phyloP scores from a whole-genome alignment of 202 grass and related monocot species.

The Saccharum hybrid region DNA sequence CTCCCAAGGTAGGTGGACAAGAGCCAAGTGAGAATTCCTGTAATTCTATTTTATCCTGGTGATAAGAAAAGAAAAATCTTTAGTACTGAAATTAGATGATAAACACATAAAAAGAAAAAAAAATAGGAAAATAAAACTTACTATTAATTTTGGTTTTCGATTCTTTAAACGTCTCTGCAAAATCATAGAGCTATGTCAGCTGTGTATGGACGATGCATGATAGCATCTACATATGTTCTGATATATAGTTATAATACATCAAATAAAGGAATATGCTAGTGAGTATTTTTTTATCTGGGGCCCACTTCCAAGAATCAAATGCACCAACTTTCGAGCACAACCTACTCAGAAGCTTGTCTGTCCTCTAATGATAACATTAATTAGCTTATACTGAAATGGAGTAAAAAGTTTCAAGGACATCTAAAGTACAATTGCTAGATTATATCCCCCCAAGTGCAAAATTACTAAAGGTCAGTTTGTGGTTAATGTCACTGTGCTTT shows the following conservation, averaged over 20 bases:
- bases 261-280: neutral
- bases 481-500: neutral
- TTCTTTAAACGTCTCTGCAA: constrained; percentile 88
- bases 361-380: constrained; percentile 1
- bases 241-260: constrained; percentile 22
- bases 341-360: constrained; percentile 9
- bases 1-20: constrained; percentile 86
- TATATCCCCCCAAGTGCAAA: constrained; percentile 6
- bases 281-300: neutral
- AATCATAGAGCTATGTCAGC: constrained; percentile 41
- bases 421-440: neutral
- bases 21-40: constrained; percentile 89
- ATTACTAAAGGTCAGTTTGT: neutral
- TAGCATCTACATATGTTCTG: constrained; percentile 16
- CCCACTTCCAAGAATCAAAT: constrained; percentile 28
- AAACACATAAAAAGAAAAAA: constrained; percentile 36
- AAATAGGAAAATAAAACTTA: constrained; percentile 54
- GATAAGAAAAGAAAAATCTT: constrained; percentile 35
- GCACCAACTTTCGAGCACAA: constrained; percentile 13
- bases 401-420: neutral
- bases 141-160: constrained; percentile 83
- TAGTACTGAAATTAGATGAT: constrained; percentile 43
- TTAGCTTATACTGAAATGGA: neutral
- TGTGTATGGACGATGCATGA: constrained; percentile 13
- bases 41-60: constrained; percentile 94